Evolutionary conservation across 768 basidiomycete species (phyloP).

Genomic region (Boletus reticulatus): DNA sequence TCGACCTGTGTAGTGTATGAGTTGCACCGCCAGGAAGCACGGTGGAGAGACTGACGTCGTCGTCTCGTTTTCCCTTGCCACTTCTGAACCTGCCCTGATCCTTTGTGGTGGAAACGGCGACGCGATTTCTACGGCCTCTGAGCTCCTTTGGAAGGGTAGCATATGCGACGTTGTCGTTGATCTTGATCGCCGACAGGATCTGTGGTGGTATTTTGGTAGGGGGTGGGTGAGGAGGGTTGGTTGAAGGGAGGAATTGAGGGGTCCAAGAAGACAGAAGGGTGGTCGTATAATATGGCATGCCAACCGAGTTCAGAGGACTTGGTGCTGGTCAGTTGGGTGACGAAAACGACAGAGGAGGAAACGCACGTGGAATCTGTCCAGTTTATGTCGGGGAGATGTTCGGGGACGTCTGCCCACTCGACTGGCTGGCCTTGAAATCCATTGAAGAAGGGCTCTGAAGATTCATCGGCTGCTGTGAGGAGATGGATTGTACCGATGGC

Average conservation of each 20-base stretch:
- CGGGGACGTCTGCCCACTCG: conserved; percentile 80
- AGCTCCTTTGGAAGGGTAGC: conserved; percentile 86
- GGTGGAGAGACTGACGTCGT: conserved; percentile 33
- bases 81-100: conserved; percentile 83
- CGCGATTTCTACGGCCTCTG: conserved; percentile 79
- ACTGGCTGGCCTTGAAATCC: conserved; percentile 85
- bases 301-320: conserved; percentile 86
- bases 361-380: conserved; percentile 84
- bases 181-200: conserved; percentile 74
- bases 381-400: conserved; percentile 64
- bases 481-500: conserved; percentile 82
- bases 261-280: conserved; percentile 69
- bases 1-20: conserved; percentile 40
- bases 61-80: conserved; percentile 55
- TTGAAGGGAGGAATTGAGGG: conserved; percentile 51
- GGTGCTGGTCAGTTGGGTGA: background rate
- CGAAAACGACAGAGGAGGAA: background rate
- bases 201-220: conserved; percentile 78
- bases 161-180: conserved; percentile 88
- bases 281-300: conserved; percentile 79
- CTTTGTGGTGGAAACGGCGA: conserved; percentile 43
- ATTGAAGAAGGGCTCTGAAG: conserved; percentile 67
- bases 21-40: background rate
- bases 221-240: conserved; percentile 54
- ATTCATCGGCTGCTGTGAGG: conserved; percentile 67